Percentiles rank a stretch among this genome's conserved stretches.
Conservation (phyloP, 2,329 filamentous ascomycete genomes). For the Ascosphaera pollenicola region DNA sequence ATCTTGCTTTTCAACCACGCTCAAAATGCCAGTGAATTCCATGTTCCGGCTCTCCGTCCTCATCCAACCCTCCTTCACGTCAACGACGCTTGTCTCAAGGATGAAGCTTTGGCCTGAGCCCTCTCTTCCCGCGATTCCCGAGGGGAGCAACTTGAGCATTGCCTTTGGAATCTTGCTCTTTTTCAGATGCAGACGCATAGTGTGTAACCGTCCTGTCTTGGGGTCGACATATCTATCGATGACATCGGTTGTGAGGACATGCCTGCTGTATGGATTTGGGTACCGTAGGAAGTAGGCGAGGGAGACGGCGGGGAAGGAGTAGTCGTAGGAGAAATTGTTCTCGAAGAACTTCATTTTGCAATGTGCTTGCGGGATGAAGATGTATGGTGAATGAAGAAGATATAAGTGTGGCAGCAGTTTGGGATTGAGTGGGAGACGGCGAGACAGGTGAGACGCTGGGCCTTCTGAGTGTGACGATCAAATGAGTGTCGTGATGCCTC, state of each 20-base stretch:
- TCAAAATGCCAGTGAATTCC: conserved; percentile 43
- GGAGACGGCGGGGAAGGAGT: conserved; percentile 42
- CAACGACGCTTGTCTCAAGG: conserved; percentile 38
- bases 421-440: too few species aligned
- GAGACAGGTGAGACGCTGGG: too few species aligned
- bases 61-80: conserved; percentile 43
- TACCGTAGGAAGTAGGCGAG: conserved; percentile 49
- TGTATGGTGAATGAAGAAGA: too few species aligned
- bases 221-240: conserved; percentile 41
- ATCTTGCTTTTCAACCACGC: conserved; percentile 37
- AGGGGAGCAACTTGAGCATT: conserved; percentile 37
- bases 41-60: conserved; percentile 41
- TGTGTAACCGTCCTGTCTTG: conserved; percentile 35
- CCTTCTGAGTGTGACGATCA: too few species aligned
- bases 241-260: conserved; percentile 44
- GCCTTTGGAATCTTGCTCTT: conserved; percentile 38
- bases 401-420: too few species aligned
- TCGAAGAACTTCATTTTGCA: conserved; percentile 30
- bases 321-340: conserved; percentile 37
- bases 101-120: conserved; percentile 39
- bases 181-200: conserved; percentile 39
- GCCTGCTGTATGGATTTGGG: conserved; percentile 42
- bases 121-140: conserved; percentile 33
- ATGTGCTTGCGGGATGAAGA: too few species aligned
- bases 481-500: too few species aligned